Evolutionary conservation across 2,329 filamentous ascomycete genomes (phyloP).

Genomic region (Teratosphaeria epicoccoides): DNA sequence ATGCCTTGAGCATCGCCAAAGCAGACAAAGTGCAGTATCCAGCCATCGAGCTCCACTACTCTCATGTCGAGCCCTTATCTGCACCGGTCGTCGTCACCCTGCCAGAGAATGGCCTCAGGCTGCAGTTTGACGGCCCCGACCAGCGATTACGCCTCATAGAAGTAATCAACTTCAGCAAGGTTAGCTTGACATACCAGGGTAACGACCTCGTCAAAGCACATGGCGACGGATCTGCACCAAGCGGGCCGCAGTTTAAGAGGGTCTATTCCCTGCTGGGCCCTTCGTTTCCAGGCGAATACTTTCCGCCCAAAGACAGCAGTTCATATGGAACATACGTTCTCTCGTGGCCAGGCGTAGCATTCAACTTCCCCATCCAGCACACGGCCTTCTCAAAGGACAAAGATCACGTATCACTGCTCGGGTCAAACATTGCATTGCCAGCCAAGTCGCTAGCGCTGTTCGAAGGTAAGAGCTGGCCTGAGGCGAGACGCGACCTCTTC

Average conservation of each 20-base stretch:
- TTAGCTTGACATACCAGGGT: constrained; percentile 69
- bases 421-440: constrained; percentile 62
- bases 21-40: constrained; percentile 75
- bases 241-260: constrained; percentile 22
- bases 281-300: constrained; percentile 87
- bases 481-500: constrained; percentile 67
- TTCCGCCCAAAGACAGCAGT: constrained; percentile 49
- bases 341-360: constrained; percentile 89
- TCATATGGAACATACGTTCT: constrained; percentile 70
- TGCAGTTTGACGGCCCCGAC: constrained; percentile 89
- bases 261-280: constrained; percentile 91
- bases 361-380: constrained; percentile 70
- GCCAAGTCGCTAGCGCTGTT: constrained; percentile 87
- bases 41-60: constrained; percentile 72
- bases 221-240: neutral
- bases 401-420: constrained; percentile 79
- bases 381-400: constrained; percentile 63
- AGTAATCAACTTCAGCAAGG: constrained; percentile 79
- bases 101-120: constrained; percentile 73
- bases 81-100: constrained; percentile 67
- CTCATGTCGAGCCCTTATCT: constrained; percentile 60
- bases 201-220: constrained; percentile 60
- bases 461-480: constrained; percentile 79
- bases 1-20: constrained; percentile 78
- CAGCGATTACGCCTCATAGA: constrained; percentile 87